Base-by-base conservation (phyloP, 1,284 basidiomycete species). In the Austroboletus novae-zelandiae region DNA sequence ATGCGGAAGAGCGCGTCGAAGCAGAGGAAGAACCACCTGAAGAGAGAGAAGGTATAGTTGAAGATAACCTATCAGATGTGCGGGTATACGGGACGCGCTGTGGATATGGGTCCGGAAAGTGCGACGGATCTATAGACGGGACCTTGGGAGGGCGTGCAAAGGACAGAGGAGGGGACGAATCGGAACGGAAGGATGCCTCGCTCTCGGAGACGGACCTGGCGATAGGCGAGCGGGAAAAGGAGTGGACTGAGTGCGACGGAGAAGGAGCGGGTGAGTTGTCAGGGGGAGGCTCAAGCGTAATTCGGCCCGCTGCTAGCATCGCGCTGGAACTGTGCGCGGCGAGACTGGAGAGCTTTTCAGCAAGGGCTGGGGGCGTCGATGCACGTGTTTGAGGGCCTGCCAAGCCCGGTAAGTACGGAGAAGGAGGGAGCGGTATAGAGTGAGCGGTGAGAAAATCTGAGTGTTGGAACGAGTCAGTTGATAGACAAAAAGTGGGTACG, bases 1-100 rank as follows among this genome's bases (percentile, higher is more conserved):
- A 88, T 10, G 86, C 84, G 9, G 86, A 89, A 4, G 88, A 89
- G 51, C 87, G 79, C 8, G 86, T 81, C 5, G 86, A 89, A 2
- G 78, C 74, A 36, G 83, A 81, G 10, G 84, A 83, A 1, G 86
- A 86, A 45, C 78, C 78, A 37, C 79, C 77, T 5, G 83, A 84
- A 4, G 86, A 88, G 45, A 87, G 79, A 18, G 81, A 72, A 5
- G 81, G 80, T 37, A 74, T 74, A 34, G 71, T 66, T 6, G 72
- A 73, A n/a, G 72, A 69, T 7, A 73, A 66, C 53, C 74, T 69
- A 43, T 73, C 65, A 14, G 68, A 67, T 18, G 58, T 58, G 43
- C 57, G 69, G 36, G 49, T 20, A 37, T 60, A 67, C 0, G 66
- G 64, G 14, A 57, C 41, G 30, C 71, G 70, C 0, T 70, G 65